Percentiles rank a stretch among this genome's conserved stretches.
Conservation (phyloP, 1,284 basidiomycete genomes). For the Rhodotorula sp. region DNA sequence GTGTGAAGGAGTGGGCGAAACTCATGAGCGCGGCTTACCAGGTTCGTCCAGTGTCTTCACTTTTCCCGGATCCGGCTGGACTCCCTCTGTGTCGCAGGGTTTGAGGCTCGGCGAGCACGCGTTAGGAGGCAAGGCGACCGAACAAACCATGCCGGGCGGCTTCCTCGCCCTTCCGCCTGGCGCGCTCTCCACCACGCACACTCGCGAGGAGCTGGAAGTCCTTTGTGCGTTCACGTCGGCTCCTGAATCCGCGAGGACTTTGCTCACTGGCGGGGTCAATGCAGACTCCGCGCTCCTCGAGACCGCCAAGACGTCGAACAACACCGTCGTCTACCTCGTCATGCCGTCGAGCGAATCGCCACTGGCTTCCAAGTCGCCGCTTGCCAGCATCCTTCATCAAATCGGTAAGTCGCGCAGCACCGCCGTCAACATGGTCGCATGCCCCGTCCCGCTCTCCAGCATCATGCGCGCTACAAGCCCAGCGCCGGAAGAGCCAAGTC, state of each 20-base stretch:
- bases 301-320: constrained; percentile 11
- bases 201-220: constrained; percentile 22
- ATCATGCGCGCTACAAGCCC: constrained; percentile 51
- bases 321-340: constrained; percentile 63
- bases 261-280: not conserved
- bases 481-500: not conserved
- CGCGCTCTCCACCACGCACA: not conserved
- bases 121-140: constrained; percentile 1
- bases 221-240: constrained; percentile 21
- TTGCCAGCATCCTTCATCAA: constrained; percentile 54
- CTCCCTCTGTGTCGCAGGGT: not conserved
- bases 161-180: constrained; percentile 19
- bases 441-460: constrained; percentile 66
- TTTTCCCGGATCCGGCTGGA: not conserved
- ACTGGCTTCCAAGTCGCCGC: constrained; percentile 57
- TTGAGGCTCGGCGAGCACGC: constrained; percentile 38
- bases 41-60: constrained; percentile 52
- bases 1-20: constrained; percentile 61
- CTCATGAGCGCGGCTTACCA: constrained; percentile 59
- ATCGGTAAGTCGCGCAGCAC: constrained; percentile 14
- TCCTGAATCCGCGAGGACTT: not conserved
- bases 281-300: constrained; percentile 20
- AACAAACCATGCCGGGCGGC: constrained; percentile 16
- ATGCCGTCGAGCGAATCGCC: constrained; percentile 49
- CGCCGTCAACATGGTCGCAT: constrained; percentile 55